A percentile compares a stretch with the other conserved stretches of the same genome.
These are phyloP conservation scores for Gnomoniopsis sp. DNA, from an alignment of 2,329 filamentous ascomycete species.

Conservation along the genomic window DNA sequence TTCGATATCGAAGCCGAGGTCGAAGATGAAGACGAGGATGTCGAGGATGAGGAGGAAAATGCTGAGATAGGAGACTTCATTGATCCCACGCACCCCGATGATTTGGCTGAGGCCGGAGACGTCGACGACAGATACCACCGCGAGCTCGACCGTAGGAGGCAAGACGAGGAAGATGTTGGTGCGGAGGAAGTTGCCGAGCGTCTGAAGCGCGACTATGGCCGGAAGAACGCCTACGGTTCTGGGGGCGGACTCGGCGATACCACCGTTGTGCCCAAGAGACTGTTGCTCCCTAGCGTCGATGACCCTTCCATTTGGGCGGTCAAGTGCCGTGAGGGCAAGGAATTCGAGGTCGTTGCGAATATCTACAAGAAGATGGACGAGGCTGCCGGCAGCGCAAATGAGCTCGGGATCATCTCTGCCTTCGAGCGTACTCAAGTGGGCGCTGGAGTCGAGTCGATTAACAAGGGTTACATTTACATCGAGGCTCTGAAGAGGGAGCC, in stretches of 20 bases:
- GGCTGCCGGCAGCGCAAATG: conserved; percentile 70
- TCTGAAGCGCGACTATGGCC: conserved; percentile 82
- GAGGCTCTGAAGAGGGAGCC: conserved; percentile 87
- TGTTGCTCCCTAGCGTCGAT: conserved; percentile 87
- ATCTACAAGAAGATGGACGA: conserved; percentile 90
- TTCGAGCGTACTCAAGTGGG: conserved; percentile 85
- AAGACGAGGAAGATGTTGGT: conserved; percentile 83
- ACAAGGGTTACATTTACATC: conserved; percentile 94
- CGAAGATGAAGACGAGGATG: conserved; percentile 86
- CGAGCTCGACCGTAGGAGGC: conserved; percentile 88
- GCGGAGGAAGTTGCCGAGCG: conserved; percentile 90
- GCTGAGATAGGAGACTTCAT: conserved; percentile 81
- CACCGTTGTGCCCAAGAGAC: conserved; percentile 75
- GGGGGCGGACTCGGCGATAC: conserved; percentile 62
- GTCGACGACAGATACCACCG: conserved; percentile 86
- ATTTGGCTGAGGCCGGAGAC: conserved; percentile 74
- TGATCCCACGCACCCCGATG: conserved; percentile 86
- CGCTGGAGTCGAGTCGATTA: conserved; percentile 69
- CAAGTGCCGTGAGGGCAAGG: conserved; percentile 91
- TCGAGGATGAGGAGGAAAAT: conserved; percentile 86
- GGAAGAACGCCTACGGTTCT: conserved; percentile 49
- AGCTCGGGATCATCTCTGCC: conserved; percentile 79
- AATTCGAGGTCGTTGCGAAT: conserved; percentile 82
- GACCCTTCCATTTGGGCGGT: conserved; percentile 96
- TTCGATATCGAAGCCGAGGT: conserved; percentile 98